These are phyloP conservation scores for Syzygium jambos DNA, from an alignment of 345 rosid genomes.

Conservation along the genomic window DNA sequence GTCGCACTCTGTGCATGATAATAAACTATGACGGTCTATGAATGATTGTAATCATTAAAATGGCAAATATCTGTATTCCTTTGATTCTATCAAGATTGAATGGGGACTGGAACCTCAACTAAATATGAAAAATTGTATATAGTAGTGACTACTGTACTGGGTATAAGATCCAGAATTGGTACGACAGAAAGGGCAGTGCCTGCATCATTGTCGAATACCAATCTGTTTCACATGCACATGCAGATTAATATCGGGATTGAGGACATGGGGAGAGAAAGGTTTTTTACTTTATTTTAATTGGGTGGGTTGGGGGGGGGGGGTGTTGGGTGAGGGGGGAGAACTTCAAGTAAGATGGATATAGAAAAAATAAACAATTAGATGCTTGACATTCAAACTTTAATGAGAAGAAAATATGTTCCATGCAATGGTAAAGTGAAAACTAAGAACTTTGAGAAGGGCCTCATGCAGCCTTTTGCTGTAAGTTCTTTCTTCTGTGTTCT, in stretches of 20 bases:
- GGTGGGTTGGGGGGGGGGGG: background rate
- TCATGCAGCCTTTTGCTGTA: background rate
- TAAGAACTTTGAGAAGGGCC: background rate
- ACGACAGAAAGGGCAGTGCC: background rate
- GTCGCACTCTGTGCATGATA: background rate
- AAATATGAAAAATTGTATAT: background rate
- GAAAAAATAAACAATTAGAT: background rate
- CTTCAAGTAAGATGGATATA: background rate
- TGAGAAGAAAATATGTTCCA: background rate
- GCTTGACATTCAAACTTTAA: background rate
- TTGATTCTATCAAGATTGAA: background rate
- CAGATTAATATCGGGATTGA: background rate
- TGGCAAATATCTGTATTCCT: background rate
- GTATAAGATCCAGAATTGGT: background rate
- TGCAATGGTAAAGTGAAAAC: background rate
- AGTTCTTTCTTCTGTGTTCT: background rate
- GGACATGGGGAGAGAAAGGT: background rate
- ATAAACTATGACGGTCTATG: background rate
- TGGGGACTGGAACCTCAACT: background rate
- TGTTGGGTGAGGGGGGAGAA: too few relatives aligned
- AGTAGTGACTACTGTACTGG: background rate
- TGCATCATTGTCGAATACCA: background rate
- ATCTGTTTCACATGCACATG: background rate
- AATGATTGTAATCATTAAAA: background rate
- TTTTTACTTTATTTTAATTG: accelerated